Evolutionary conservation across 352 stramenopile genomes (phyloP), one percentile per base, ranked within the genome.

Genomic region (Phytophthora foliorum): DNA sequence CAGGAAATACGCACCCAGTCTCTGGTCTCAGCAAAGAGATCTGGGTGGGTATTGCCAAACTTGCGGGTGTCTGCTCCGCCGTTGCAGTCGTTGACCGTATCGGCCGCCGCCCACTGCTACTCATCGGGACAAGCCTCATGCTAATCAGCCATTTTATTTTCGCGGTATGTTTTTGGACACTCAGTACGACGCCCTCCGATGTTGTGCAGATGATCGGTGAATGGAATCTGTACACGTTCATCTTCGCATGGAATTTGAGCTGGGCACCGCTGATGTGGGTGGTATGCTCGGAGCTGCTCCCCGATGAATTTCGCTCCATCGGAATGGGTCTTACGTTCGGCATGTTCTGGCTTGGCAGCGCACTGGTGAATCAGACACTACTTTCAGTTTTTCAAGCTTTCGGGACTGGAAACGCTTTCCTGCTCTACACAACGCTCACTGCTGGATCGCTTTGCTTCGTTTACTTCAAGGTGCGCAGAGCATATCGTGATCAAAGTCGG

Each of bases 191-290:
- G 5, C 48, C 61, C 13, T 74, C 57, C 6, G 53, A 57, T 17
- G 41, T 32, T 11, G 61, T 81, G 25, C 69, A 85, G 56, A 81
- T 46, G 2, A 59, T 90, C 13, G 81, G 82, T 3, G 74, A 87
- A 57, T 86, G 72, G 77, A 89, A 80, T n/a, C 73, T 91, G 7
- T 92, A 91, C 57, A 34, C 78, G 8, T 91, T 91, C 31, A 92
- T 92, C 57, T 92, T 81, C 48, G 81, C 82, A 22, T 91, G 84
- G 82, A 92, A 92, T 57, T 55, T 91, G 24, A 92, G 84, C 61
- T 92, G 82, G 84, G 81, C 84, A 5, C 84, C 84, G 34, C 66
- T 91, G 50, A 93, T 93, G 84, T 90, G 80, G 80, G 84, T 93
- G 53, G 74, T 91, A 39, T 89, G 84, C 63, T 86, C 81, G 8